Percentiles rank a stretch among this genome's conserved stretches.
phyloP scores from a whole-genome alignment of 306 rosid species.

The Purshia tridentata region DNA sequence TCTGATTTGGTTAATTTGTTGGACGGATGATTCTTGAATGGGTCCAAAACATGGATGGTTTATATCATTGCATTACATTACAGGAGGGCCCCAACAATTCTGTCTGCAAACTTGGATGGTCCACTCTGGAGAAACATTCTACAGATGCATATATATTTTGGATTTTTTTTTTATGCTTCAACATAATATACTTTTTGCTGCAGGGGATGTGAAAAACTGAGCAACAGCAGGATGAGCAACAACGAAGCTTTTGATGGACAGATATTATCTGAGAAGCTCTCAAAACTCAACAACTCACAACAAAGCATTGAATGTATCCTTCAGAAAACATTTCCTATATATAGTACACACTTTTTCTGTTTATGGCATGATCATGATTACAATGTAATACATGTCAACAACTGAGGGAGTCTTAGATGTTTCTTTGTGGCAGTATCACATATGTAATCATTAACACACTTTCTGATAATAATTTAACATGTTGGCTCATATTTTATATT shows the following conservation, averaged over 20 bases:
- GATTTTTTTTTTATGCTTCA: background rate
- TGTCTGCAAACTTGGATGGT: no score
- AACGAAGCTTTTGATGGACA: constrained; percentile 59
- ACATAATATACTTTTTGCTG: background rate
- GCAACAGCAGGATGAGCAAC: constrained; percentile 57
- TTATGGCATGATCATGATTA: constrained; percentile 12
- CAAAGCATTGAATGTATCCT: constrained; percentile 95
- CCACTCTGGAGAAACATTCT: no score
- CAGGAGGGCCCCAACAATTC: no score
- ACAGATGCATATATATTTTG: background rate
- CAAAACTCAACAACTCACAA: constrained; percentile 81
- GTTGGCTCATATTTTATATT: background rate
- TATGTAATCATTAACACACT: background rate
- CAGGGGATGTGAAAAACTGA: constrained; percentile 29
- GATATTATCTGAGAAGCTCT: constrained; percentile 64
- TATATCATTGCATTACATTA: no score
- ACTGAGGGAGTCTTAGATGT: background rate
- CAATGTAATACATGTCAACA: background rate
- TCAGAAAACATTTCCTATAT: background rate
- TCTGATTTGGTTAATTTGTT: no score
- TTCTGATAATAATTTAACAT: background rate
- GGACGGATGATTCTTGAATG: no score
- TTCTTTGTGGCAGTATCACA: background rate
- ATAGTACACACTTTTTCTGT: constrained; percentile 5
- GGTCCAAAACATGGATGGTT: no score